A percentile compares a stretch with the other conserved stretches of the same genome.
phyloP scores from a whole-genome alignment of 1,284 basidiomycete species.

The Porogramme epimiltina region DNA sequence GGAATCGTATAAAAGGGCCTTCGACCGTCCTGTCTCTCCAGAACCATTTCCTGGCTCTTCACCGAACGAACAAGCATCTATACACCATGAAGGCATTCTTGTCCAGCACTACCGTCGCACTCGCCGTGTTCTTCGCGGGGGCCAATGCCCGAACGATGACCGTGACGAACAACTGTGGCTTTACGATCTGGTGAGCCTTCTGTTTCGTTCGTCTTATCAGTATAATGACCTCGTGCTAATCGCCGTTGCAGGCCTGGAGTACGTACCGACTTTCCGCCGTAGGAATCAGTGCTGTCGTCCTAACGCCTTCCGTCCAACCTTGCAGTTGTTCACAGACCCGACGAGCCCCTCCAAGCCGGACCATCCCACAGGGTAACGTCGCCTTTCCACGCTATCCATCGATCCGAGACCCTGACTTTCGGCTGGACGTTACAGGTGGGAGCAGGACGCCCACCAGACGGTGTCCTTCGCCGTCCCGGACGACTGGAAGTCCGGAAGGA shows the following conservation, averaged over 20 bases:
- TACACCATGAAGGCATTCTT: too few species aligned
- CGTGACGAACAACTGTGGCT: slow-evolving; percentile 16
- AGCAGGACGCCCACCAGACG: slow-evolving; percentile 10
- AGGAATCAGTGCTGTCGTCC: neutral
- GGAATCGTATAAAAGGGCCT: too few species aligned
- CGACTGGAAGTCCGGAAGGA: slow-evolving; percentile 37
- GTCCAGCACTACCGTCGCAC: too few species aligned
- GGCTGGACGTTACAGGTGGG: slow-evolving; percentile 10
- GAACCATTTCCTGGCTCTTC: too few species aligned
- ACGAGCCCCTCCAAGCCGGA: slow-evolving; percentile 31
- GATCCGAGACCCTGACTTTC: neutral
- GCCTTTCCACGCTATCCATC: slow-evolving; percentile 9
- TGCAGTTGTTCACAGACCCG: slow-evolving; percentile 33
- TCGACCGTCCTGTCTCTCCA: too few species aligned
- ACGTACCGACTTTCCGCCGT: neutral
- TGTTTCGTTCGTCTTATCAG: neutral
- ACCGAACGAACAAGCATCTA: too few species aligned
- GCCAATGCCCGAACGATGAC: slow-evolving; percentile 13
- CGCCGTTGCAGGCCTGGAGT: neutral
- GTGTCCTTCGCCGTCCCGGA: slow-evolving; percentile 33
- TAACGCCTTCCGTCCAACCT: neutral
- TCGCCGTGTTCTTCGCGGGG: slow-evolving; percentile 10
- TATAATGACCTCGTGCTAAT: neutral
- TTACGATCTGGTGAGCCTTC: slow-evolving; percentile 15
- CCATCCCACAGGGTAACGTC: slow-evolving; percentile 34